A percentile compares a stretch with the other conserved stretches of the same genome.
Conservation (phyloP, 1,284 basidiomycete genomes). For the Grifola frondosa region DNA sequence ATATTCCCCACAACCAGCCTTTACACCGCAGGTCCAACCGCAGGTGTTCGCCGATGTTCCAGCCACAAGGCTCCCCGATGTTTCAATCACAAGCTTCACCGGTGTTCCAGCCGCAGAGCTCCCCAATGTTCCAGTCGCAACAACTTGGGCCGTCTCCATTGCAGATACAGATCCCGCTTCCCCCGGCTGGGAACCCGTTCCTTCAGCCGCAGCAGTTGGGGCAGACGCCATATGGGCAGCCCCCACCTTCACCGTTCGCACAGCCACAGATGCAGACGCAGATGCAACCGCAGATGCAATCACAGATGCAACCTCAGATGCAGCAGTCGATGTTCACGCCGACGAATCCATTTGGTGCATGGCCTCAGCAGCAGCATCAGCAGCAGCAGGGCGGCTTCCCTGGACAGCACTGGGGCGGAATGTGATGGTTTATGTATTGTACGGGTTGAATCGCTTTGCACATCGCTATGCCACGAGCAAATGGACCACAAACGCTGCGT, state of each 20-base stretch:
- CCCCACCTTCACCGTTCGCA: too few species aligned
- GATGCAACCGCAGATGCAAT: slow-evolving; percentile 10
- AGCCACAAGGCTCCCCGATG: slow-evolving; percentile 20
- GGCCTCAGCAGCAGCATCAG: slow-evolving; percentile 13
- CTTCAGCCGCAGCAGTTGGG: slow-evolving; percentile 20
- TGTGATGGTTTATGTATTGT: slow-evolving; percentile 7
- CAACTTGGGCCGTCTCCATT: slow-evolving; percentile 15
- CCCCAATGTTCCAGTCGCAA: slow-evolving; percentile 18
- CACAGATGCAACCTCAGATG: slow-evolving; percentile 10
- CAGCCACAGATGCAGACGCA: too few species aligned
- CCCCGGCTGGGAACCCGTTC: slow-evolving; percentile 18
- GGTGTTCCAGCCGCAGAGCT: slow-evolving; percentile 18
- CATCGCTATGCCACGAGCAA: not conserved
- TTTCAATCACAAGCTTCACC: slow-evolving; percentile 17
- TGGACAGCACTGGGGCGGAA: slow-evolving; percentile 23
- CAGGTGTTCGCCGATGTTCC: slow-evolving; percentile 17
- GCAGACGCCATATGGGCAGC: slow-evolving; percentile 11
- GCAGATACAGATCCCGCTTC: slow-evolving; percentile 12
- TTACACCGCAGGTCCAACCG: slow-evolving; percentile 16
- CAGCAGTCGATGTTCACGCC: slow-evolving; percentile 14
- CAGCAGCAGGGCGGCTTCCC: slow-evolving; percentile 15
- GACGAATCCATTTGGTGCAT: slow-evolving; percentile 33
- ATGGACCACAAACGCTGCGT: not conserved
- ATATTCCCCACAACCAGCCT: slow-evolving; percentile 14
- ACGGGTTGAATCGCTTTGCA: not conserved